These are phyloP conservation scores for Stipa capillata DNA, from an alignment of 176 grass and related monocot species.

Conservation along the genomic window DNA sequence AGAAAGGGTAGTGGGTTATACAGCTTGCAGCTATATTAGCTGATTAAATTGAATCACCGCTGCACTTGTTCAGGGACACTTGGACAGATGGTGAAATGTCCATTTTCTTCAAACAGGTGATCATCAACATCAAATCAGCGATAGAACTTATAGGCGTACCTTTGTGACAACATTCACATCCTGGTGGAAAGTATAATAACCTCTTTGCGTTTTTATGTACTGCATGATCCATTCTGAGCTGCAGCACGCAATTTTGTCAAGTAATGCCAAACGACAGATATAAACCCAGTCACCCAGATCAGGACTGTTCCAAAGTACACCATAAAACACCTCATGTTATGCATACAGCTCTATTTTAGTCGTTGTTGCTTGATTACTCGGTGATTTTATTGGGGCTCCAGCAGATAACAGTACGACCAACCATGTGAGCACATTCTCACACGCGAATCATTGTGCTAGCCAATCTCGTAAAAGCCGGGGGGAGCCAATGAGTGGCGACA, in stretches of 20 bases:
- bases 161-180: too few species aligned
- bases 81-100: background rate
- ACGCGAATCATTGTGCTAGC: conserved; percentile 44
- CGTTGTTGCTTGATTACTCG: background rate
- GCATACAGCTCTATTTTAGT: background rate
- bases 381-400: background rate
- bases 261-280: too few species aligned
- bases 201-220: too few species aligned
- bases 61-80: background rate
- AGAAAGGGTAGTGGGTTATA: background rate
- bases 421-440: conserved; percentile 21
- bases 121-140: too few species aligned
- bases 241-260: too few species aligned
- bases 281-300: background rate
- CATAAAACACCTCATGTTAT: background rate
- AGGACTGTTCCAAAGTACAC: too few species aligned
- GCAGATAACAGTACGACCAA: conserved; percentile 17
- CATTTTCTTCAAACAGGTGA: background rate
- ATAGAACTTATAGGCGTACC: too few species aligned
- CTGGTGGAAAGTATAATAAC: too few species aligned
- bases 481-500: conserved; percentile 11
- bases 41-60: background rate
- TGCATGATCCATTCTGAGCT: too few species aligned
- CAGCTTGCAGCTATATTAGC: background rate
- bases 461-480: conserved; percentile 26